These are phyloP conservation scores for Metschnikowia lachancei DNA, from an alignment of 805 yeast species.

Conservation along the genomic window DNA sequence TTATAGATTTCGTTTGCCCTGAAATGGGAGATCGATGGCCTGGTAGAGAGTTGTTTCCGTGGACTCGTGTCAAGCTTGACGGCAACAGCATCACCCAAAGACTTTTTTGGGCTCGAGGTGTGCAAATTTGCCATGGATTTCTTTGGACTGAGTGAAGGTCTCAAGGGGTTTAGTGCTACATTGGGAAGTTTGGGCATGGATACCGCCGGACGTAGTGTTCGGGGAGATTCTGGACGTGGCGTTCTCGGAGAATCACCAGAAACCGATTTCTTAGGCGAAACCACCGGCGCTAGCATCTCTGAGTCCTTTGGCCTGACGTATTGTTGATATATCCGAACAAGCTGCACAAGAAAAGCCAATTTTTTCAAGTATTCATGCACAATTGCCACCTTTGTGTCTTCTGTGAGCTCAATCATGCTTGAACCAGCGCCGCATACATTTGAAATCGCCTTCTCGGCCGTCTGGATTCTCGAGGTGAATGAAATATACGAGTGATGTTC, in stretches of 20 bases:
- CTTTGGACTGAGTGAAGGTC: constrained; percentile 6
- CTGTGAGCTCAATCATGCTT: constrained; percentile 13
- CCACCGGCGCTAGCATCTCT: constrained; percentile 3
- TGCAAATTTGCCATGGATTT: constrained; percentile 5
- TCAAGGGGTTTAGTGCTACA: neutral
- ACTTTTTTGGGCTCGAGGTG: neutral
- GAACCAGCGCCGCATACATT: constrained; percentile 11
- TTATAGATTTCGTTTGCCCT: constrained; percentile 25
- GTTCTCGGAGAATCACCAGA: neutral
- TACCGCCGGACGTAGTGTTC: constrained; percentile 4
- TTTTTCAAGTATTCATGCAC: constrained; percentile 47
- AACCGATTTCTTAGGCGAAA: constrained; percentile 4
- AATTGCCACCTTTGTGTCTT: constrained; percentile 41
- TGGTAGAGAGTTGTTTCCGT: constrained; percentile 9
- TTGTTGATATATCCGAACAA: constrained; percentile 56
- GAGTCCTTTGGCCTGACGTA: constrained; percentile 18
- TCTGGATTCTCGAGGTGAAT: constrained; percentile 34
- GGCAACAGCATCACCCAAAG: neutral
- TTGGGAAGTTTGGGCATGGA: constrained; percentile 9
- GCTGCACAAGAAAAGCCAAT: constrained; percentile 61
- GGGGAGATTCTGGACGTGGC: constrained; percentile 4
- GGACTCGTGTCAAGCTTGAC: constrained; percentile 2
- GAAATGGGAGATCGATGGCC: constrained; percentile 27
- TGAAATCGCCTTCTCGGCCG: constrained; percentile 33
- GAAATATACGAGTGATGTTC: constrained; percentile 50